phyloP scores from a whole-genome alignment of 2,329 filamentous ascomycete genomes.

The Diaporthe helianthi region DNA sequence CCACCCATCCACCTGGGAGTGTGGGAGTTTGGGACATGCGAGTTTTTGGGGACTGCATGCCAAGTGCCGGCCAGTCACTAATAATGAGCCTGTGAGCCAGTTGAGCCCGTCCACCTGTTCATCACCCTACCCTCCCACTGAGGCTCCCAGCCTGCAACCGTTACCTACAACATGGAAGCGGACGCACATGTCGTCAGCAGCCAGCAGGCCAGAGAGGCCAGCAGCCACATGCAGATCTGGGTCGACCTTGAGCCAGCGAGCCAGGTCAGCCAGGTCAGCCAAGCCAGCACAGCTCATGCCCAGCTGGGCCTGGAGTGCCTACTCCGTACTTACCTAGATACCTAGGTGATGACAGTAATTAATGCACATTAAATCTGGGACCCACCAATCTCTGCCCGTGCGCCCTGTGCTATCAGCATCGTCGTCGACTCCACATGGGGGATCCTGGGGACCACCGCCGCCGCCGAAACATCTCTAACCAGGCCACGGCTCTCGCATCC shows the following conservation, averaged over 20 bases:
- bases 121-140: background rate
- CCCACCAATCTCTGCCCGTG: constrained; percentile 14
- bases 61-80: no score
- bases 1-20: background rate
- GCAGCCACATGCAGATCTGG: constrained; percentile 13
- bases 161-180: background rate
- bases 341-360: no score
- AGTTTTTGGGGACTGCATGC: background rate
- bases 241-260: background rate
- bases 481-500: background rate
- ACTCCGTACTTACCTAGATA: no score
- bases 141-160: background rate
- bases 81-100: background rate
- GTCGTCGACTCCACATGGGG: constrained; percentile 19
- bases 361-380: constrained; percentile 17
- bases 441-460: constrained; percentile 15
- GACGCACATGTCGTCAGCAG: constrained; percentile 10
- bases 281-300: no score
- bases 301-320: constrained; percentile 1
- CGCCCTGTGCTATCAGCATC: constrained; percentile 9
- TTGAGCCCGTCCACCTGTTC: background rate
- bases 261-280: no score
- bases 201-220: constrained; percentile 12
- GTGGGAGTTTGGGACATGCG: background rate
- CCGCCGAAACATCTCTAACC: constrained; percentile 11